phyloP scores from a whole-genome alignment of 441 rosid genomes.

The Euphorbia celastroides region DNA sequence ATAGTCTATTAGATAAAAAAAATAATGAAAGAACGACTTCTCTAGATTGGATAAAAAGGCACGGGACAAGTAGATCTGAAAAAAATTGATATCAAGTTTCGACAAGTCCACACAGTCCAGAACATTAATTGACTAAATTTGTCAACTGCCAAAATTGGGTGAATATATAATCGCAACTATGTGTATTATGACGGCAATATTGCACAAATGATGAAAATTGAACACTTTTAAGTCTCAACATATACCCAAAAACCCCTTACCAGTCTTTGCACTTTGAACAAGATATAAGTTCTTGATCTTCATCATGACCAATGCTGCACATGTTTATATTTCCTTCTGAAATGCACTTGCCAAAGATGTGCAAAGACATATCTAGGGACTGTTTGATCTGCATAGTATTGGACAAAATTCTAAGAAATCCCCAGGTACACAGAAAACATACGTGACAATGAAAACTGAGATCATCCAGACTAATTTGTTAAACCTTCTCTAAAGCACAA shows the following conservation, averaged over 20 bases:
- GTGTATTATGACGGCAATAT: background rate
- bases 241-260: slow-evolving; percentile 36
- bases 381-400: slow-evolving; percentile 41
- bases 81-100: background rate
- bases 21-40: background rate
- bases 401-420: slow-evolving; percentile 8
- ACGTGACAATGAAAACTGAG: slow-evolving; percentile 2
- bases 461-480: slow-evolving; percentile 5
- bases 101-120: slow-evolving; percentile 5
- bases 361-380: slow-evolving; percentile 44
- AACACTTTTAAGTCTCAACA: slow-evolving; percentile 4
- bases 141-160: background rate
- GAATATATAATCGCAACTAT: background rate
- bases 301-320: slow-evolving; percentile 33
- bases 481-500: slow-evolving; percentile 48
- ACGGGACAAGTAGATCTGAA: background rate
- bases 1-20: background rate
- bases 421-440: slow-evolving; percentile 6
- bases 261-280: slow-evolving; percentile 54
- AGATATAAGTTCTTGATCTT: slow-evolving; percentile 28
- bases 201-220: background rate
- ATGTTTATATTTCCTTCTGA: slow-evolving; percentile 27
- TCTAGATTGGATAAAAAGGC: background rate
- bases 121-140: background rate
- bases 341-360: slow-evolving; percentile 33